Evolutionary conservation across 2,329 filamentous ascomycete species (phyloP), one percentile per base, ranked within the genome.

Genomic region (Diatrype stigma): DNA sequence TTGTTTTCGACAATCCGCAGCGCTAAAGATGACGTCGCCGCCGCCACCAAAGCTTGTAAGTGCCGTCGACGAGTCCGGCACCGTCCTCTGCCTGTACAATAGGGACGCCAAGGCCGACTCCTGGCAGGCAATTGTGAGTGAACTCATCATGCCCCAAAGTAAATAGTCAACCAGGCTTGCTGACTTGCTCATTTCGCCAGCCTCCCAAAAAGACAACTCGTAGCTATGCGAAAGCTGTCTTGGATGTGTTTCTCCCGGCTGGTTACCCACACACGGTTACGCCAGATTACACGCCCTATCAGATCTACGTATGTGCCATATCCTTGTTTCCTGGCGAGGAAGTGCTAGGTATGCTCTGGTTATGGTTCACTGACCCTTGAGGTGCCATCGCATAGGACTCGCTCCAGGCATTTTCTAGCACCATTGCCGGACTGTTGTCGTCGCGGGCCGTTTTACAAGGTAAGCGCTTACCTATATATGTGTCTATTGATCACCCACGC

Each of bases 241-340:
- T 91, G 40, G 85, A 90, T 58, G 81, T 92, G 26, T 96, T 96
- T 65, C 77, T 96, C 1, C 92, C 92, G 0, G 85, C 88, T 1
- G 91, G 91, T n/a, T 96, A 87, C 68, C 92, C 91, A 1, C 82
- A 91, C 58, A 94, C 86, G 46, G 92, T 96, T 28, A 93, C 87
- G 1, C 74, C 82, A 14, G 91, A 96, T 69, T 96, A 96, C 69
- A 75, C 90, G 4, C 78, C 86, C 73, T 95, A 81, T 67, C 85
- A 79, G 61, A 76, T 75, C 45, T 84, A 74, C 63, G 65, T 67
- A 55, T 48, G 64, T 59, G 17, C 17, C 8, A 17, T 5, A 12
- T 22, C 37, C 19, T 21, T 22, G n/a, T n/a, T n/a, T n/a, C n/a
- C n/a, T n/a, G n/a, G n/a, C n/a, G n/a, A n/a, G n/a, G n/a, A n/a